Percentiles rank a stretch among this genome's conserved stretches.
These are phyloP conservation scores for Yamadazyma ubonensis DNA, from an alignment of 805 yeast species.

Conservation along the genomic window DNA sequence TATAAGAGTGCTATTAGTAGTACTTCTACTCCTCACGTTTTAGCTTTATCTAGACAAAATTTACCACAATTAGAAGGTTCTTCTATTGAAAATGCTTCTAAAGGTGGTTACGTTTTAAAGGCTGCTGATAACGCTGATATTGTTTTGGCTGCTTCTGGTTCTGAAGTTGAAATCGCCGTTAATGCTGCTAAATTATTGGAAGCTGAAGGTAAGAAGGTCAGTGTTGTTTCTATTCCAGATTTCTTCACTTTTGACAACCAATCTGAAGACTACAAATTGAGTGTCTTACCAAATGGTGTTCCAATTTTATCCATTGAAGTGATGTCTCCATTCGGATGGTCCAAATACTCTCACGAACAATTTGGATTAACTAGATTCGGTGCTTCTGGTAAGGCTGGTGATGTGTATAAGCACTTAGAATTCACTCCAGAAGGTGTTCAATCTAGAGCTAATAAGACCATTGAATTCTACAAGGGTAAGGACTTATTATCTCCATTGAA, in stretches of 20 bases:
- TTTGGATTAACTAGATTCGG: slow-evolving; percentile 96
- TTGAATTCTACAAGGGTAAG: slow-evolving; percentile 79
- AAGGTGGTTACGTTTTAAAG: slow-evolving; percentile 88
- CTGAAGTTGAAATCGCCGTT: slow-evolving; percentile 82
- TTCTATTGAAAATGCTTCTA: slow-evolving; percentile 81
- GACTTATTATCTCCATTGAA: slow-evolving; percentile 71
- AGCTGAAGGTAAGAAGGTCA: slow-evolving; percentile 65
- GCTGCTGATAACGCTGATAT: slow-evolving; percentile 59
- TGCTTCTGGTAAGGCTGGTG: slow-evolving; percentile 87
- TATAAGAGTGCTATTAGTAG: slow-evolving; percentile 64
- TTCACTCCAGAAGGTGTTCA: slow-evolving; percentile 94
- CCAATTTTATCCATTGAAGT: slow-evolving; percentile 95
- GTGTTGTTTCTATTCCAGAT: slow-evolving; percentile 91
- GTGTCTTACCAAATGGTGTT: slow-evolving; percentile 90
- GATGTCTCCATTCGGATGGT: slow-evolving; percentile 87
- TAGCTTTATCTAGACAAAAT: slow-evolving; percentile 83
- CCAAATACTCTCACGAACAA: slow-evolving; percentile 92
- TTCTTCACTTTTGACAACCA: slow-evolving; percentile 86
- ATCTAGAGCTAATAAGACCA: slow-evolving; percentile 74
- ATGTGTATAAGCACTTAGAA: slow-evolving; percentile 78
- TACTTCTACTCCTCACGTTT: slow-evolving; percentile 63
- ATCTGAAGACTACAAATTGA: slow-evolving; percentile 70
- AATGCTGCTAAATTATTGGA: slow-evolving; percentile 77
- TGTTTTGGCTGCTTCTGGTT: slow-evolving; percentile 86
- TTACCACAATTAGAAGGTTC: slow-evolving; percentile 93